phyloP scores from a whole-genome alignment of 768 basidiomycete genomes.

The Pleurotus salmoneostramineus region DNA sequence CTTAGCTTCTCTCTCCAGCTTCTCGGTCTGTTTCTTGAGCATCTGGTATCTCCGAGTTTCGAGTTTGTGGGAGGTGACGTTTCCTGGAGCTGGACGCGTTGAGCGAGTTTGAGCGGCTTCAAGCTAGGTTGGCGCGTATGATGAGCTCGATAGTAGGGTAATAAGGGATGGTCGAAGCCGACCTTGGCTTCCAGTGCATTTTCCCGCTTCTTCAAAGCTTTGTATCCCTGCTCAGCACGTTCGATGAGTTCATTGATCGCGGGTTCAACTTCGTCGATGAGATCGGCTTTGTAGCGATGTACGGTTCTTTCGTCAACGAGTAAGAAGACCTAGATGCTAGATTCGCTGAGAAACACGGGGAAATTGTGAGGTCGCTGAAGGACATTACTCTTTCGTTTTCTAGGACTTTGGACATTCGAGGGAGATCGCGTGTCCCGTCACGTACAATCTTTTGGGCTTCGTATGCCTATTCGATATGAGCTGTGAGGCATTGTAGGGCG shows the following conservation, averaged over 20 bases:
- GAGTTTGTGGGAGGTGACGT: constrained; percentile 55
- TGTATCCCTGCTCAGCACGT: constrained; percentile 66
- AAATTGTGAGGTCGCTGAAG: constrained; percentile 10
- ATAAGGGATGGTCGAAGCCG: not conserved
- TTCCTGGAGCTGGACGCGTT: constrained; percentile 38
- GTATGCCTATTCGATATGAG: constrained; percentile 39
- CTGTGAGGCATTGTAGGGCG: not conserved
- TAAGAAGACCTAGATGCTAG: constrained; percentile 56
- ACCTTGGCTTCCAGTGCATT: constrained; percentile 63
- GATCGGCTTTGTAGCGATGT: constrained; percentile 68
- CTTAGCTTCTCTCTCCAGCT: constrained; percentile 59
- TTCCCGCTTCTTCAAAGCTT: constrained; percentile 58
- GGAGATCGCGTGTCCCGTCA: constrained; percentile 68
- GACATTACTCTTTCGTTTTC: constrained; percentile 56
- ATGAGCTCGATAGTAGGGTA: not conserved
- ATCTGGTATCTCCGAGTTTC: constrained; percentile 64
- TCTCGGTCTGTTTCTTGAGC: constrained; percentile 62
- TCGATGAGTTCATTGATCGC: constrained; percentile 72
- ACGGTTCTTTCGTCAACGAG: constrained; percentile 71
- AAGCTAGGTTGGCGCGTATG: constrained; percentile 32
- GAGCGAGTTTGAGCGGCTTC: constrained; percentile 50
- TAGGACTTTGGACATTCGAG: constrained; percentile 64
- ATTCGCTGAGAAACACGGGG: constrained; percentile 1
- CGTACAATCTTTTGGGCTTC: constrained; percentile 69
- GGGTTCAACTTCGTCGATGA: constrained; percentile 80